Evolutionary conservation across 2,329 filamentous ascomycete species (phyloP).

Genomic region (Claviceps capensis): DNA sequence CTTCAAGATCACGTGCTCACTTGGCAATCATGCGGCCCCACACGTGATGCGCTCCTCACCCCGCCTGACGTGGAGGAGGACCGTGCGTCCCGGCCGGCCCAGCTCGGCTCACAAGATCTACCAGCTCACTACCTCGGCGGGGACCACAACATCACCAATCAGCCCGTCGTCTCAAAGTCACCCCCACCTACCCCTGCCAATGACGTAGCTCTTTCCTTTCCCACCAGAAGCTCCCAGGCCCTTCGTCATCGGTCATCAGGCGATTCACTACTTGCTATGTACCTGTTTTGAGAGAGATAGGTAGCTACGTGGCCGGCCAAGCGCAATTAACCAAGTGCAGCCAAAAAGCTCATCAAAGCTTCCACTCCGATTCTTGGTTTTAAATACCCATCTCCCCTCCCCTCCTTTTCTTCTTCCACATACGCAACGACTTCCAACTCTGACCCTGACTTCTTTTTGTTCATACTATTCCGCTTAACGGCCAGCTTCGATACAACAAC

Average conservation of each 20-base stretch:
- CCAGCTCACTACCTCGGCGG: neutral
- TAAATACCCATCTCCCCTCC: neutral
- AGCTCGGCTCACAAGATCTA: neutral
- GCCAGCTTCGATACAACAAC: neutral
- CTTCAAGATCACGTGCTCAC: too few species aligned
- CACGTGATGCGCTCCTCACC: too few species aligned
- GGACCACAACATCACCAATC: neutral
- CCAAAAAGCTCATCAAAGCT: neutral
- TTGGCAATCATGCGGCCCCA: too few species aligned
- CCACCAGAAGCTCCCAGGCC: neutral
- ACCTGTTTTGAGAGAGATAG: neutral
- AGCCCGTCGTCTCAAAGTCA: neutral
- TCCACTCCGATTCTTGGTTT: neutral
- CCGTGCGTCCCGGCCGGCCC: neutral
- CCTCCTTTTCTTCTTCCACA: neutral
- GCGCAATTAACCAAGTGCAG: neutral
- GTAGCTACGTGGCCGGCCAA: neutral
- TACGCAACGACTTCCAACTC: neutral
- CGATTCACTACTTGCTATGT: too few species aligned
- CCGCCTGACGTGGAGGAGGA: neutral
- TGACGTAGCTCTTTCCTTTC: conserved; percentile 3
- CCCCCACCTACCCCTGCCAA: neutral
- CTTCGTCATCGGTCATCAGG: neutral
- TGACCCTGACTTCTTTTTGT: too few species aligned
- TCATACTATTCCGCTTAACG: neutral